Evolutionary conservation across 257 asterid species (phyloP), one percentile per base, ranked within the genome.

Genomic region (Nicotiana tomentosiformis): DNA sequence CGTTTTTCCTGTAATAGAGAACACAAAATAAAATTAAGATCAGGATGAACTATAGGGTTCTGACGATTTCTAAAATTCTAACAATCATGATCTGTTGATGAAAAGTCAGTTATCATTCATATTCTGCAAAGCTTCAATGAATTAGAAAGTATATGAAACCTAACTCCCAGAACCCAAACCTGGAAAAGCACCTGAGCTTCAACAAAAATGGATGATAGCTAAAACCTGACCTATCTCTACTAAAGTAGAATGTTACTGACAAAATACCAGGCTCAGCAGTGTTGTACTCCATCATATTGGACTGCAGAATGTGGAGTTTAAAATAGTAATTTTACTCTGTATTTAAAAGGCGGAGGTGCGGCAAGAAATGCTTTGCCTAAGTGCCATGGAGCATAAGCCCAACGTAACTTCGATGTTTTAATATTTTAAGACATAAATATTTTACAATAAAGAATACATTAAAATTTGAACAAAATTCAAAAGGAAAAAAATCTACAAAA

Each of bases 1-100:
- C 98, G 98, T 77, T 96, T 96, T 87, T 96, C 99, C 93, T 89
- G 79, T 51, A 7, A 66, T 6, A 80, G 17, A 80, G 33, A 61
- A 55, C 46, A 66, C 15, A 1, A 72, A 29, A 46, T 11, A 46
- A 58, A 58, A 62, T 57, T 26, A 57, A 39, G 61, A 37, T 18
- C 15, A 11, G 17, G 57, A n/a, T n/a, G 67, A 32, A 61, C 39
- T 37, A 58, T 35, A 29, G 58, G 39, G 30, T 65, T 65, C 49
- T 12, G 35, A 33, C 32, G 10, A 20, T 3, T 64, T 6, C 35
- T 78, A 56, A 58, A 30, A 32, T 60, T 23, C 60, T 58, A 72
- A 23, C 79, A 72, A 72, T 23, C 79, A 72, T 23, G 79, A 72
- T 7, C 56, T 46, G 39, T 7, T 72, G 37, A 72, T 46, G n/a